Evolutionary conservation across 73 alveolate species (phyloP).

Genomic region (Uronychia setigera): DNA sequence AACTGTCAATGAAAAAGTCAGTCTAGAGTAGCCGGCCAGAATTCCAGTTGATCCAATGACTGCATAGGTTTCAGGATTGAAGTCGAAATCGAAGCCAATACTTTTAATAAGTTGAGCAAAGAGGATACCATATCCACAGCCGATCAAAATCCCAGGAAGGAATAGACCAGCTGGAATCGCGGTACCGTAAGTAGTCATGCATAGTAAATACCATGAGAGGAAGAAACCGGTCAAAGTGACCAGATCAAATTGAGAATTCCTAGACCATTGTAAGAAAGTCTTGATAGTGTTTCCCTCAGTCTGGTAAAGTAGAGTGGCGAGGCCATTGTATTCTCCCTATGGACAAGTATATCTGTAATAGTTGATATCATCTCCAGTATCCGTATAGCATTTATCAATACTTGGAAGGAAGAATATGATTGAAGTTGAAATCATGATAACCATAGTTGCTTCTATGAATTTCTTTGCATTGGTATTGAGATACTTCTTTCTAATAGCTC

Average conservation of each 20-base stretch:
- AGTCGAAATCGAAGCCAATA: conserved; percentile 4
- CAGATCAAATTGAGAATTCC: conserved; percentile 18
- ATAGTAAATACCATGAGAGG: conserved; percentile 32
- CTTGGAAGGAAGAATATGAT: conserved; percentile 43
- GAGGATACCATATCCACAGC: conserved; percentile 55
- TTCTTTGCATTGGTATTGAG: conserved; percentile 23
- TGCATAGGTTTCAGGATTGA: conserved; percentile 66
- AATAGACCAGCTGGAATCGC: conserved; percentile 81
- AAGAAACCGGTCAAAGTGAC: conserved; percentile 30
- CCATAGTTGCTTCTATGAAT: conserved; percentile 25
- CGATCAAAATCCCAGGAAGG: conserved; percentile 67
- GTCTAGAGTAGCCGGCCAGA: conserved; percentile 72
- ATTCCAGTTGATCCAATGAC: conserved; percentile 69
- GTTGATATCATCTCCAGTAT: conserved; percentile 10
- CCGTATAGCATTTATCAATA: conserved; percentile 30
- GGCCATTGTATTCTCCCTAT: conserved; percentile 41
- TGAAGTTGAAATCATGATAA: conserved; percentile 31
- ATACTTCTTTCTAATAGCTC: conserved; percentile 28
- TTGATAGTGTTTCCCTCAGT: conserved; percentile 51
- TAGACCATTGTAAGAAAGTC: conserved; percentile 19
- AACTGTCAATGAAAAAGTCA: conserved; percentile 74
- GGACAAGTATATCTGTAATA: conserved; percentile 40
- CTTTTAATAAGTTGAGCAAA: conserved; percentile 33
- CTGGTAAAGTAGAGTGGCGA: conserved; percentile 55
- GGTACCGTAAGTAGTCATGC: conserved; percentile 62